phyloP scores from a whole-genome alignment of 768 basidiomycete genomes.

The Amanita pallidorosea region DNA sequence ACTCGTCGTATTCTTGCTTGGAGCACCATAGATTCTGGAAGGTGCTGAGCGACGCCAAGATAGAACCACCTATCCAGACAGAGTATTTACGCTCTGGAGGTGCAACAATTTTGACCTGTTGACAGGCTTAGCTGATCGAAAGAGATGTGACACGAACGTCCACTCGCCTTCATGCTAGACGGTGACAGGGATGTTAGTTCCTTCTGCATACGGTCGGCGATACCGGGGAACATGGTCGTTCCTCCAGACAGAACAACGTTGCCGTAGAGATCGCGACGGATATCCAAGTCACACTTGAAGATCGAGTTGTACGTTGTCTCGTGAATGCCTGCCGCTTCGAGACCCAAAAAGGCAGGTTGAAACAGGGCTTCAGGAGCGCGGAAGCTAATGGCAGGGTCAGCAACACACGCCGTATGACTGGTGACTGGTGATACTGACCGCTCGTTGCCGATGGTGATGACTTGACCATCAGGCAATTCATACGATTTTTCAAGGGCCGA shows the following conservation, averaged over 20 bases:
- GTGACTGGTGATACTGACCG: slow-evolving; percentile 51
- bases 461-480: slow-evolving; percentile 87
- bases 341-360: slow-evolving; percentile 84
- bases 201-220: slow-evolving; percentile 93
- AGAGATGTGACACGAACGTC: not conserved
- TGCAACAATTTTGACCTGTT: slow-evolving; percentile 80
- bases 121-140: slow-evolving; percentile 2
- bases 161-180: slow-evolving; percentile 72
- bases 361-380: slow-evolving; percentile 93
- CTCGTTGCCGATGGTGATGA: slow-evolving; percentile 92
- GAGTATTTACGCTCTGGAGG: slow-evolving; percentile 94
- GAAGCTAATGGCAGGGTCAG: slow-evolving; percentile 63
- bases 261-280: slow-evolving; percentile 71
- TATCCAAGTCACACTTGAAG: slow-evolving; percentile 81
- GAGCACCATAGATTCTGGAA: slow-evolving; percentile 97
- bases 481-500: slow-evolving; percentile 90
- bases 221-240: slow-evolving; percentile 95
- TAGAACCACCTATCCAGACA: slow-evolving; percentile 89
- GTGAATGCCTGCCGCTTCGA: slow-evolving; percentile 87
- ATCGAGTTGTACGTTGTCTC: slow-evolving; percentile 87
- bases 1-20: slow-evolving; percentile 89
- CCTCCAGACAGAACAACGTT: slow-evolving; percentile 86
- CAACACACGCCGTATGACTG: slow-evolving; percentile 14
- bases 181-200: slow-evolving; percentile 67
- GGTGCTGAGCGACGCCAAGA: slow-evolving; percentile 80